A percentile compares a stretch with the other conserved stretches of the same genome.
Conservation (phyloP, 306 rosid genomes). For the Dalbergia oliveri region DNA sequence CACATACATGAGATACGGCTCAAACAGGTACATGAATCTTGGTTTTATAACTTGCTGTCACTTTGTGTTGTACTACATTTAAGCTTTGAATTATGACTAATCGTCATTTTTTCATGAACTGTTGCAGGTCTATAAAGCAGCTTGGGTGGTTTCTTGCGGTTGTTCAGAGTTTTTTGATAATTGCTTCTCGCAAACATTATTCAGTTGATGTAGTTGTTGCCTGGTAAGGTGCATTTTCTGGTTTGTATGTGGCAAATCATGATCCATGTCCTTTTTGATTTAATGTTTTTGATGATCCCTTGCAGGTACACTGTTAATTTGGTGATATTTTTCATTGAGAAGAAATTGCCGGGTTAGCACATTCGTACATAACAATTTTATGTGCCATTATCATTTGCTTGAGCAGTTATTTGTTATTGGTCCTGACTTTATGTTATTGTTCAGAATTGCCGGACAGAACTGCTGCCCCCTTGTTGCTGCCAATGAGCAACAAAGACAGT, state of each 20-base stretch:
- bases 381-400: conserved; percentile 41
- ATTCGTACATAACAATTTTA: conserved; percentile 7
- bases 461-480: conserved; percentile 63
- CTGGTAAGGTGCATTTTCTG: conserved; percentile 64
- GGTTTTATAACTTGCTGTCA: not conserved
- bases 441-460: conserved; percentile 91
- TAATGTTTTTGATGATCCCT: conserved; percentile 34
- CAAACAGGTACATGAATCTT: conserved; percentile 60
- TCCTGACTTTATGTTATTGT: conserved; percentile 48
- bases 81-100: conserved; percentile 33
- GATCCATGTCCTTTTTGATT: conserved; percentile 32
- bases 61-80: not conserved
- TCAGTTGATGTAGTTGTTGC: conserved; percentile 97
- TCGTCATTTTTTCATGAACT: conserved; percentile 35
- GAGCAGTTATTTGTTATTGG: conserved; percentile 6
- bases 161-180: conserved; percentile 82
- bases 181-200: conserved; percentile 99
- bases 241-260: not conserved
- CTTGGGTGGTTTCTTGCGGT: conserved; percentile 84
- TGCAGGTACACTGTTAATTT: conserved; percentile 96
- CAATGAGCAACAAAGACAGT: conserved; percentile 83
- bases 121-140: conserved; percentile 79
- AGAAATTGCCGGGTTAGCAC: conserved; percentile 82
- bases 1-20: conserved; percentile 86
- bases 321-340: conserved; percentile 91